Evolutionary conservation across 140 eudicot genomes (phyloP), one percentile per base, ranked within the genome.

Genomic region (Bidens hawaiensis): DNA sequence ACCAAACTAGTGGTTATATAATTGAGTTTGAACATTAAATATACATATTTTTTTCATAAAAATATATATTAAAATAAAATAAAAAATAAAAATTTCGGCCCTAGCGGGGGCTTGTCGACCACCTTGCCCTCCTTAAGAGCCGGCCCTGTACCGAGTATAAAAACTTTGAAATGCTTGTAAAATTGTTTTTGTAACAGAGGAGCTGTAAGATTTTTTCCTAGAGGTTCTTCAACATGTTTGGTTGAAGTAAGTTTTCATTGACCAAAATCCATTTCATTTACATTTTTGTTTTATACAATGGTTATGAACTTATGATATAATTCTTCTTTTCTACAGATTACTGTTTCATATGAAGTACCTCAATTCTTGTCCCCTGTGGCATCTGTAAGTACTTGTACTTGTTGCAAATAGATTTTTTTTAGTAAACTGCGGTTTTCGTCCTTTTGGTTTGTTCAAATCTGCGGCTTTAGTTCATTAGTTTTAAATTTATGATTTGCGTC

Each of bases 301-400:
- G n/a, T n/a, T n/a, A n/a, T n/a, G n/a, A n/a, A n/a, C 34, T 55
- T 58, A 12, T 48, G 38, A 11, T 19, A 19, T 7, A 9, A 0
- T 21, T 18, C 6, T 18, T 19, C 5, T 9, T 21, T 80, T 60
- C 46, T 54, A 19, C 94, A 93, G 99, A 89, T 93, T 10, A 84
- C 93, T 43, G 93, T 85, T 55, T 87, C 99, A 17, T 91, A 88
- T 55, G 96, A 91, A 82, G 93, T 93, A 16, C 99, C 99, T 62
- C 93, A 76, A 58, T 43, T 85, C 23, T 65, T 93, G 86, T 62
- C 55, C 25, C 96, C 96, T n/a, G 93, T 88, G 72, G 96, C 99
- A 74, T 79, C 96, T 25, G 99, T 93, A 91, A 82, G 95, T 73
- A 31, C 22, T 68, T 73, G 27, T 18, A 19, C 18, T 18, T 6